Evolutionary conservation across 805 yeast genomes (phyloP).

Genomic region (Soucietia sequanensis): DNA sequence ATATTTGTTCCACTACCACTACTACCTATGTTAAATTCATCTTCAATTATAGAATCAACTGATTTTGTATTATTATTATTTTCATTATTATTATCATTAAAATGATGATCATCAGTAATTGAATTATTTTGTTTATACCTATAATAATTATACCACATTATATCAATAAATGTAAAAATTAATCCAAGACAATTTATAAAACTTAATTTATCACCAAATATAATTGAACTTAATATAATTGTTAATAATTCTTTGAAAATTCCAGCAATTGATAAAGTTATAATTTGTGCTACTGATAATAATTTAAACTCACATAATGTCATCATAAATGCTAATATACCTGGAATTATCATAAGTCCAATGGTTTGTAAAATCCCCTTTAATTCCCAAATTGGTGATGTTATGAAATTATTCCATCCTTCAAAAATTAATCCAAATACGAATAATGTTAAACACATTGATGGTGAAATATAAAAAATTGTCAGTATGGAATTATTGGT

Average conservation of each 20-base stretch:
- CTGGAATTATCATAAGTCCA: conserved; percentile 70
- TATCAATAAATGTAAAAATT: conserved; percentile 70
- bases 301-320: conserved; percentile 85
- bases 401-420: conserved; percentile 54
- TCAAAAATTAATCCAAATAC: conserved; percentile 67
- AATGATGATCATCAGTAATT: too few species aligned
- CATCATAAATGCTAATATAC: conserved; percentile 84
- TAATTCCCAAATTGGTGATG: conserved; percentile 62
- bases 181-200: conserved; percentile 72
- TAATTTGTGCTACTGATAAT: conserved; percentile 75
- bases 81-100: background rate
- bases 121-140: conserved; percentile 38
- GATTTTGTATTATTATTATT: too few species aligned
- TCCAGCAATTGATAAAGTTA: conserved; percentile 88
- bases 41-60: too few species aligned
- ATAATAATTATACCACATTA: conserved; percentile 77
- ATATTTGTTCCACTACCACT: background rate
- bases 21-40: background rate
- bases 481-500: conserved; percentile 79
- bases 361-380: conserved; percentile 58
- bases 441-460: conserved; percentile 67
- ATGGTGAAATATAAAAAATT: conserved; percentile 79
- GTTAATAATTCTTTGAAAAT: conserved; percentile 90
- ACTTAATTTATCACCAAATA: conserved; percentile 74
- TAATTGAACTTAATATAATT: conserved; percentile 61